Evolutionary conservation across 1,139 yeast species (phyloP), one percentile per base, ranked within the genome.

Genomic region (Blastobotrys proliferans): DNA sequence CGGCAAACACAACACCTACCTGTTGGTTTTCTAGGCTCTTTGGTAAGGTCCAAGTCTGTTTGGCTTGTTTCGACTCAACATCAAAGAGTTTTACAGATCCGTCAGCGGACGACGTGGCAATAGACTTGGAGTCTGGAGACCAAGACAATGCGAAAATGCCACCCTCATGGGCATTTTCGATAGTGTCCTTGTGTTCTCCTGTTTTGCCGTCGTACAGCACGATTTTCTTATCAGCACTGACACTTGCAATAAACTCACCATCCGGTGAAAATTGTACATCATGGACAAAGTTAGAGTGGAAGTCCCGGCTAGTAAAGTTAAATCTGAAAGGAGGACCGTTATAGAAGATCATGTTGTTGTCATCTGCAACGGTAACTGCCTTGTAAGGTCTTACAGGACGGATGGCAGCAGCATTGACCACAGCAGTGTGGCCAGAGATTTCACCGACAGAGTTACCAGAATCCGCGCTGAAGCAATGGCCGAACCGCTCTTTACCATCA

Each of bases 381-480:
- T 97, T 72, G 68, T 84, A 87, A 3, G 98, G 98, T 61, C 98
- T 76, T 47, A 76, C 79, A n/a, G 90, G 86, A 57, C 83, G 83
- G 52, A 92, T 82, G 43, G 84, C 80, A 10, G 87, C 95, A 0
- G 94, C 86, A 58, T 84, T 87, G 59, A 90, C 78, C 32, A 78
- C 76, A 31, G 84, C 80, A n/a, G 94, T 76, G 61, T 92, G 98
- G 24, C 98, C 99, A 45, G 88, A 81, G 54, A 94, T 83, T 61
- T 92, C 97, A 43, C 98, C 99, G 36, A 92, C 81, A 9, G 96
- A 79, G 64, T 92, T 92, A 45, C 98, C 98, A 1, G 95, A 76
- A 61, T 92, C 99, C 76, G 85, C 84, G 5, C 95, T 79, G 59
- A 92, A 87, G 50, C 95, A 90, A 55, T 85, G 96, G 3, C 97